Conservation (phyloP, 306 rosid genomes). For the Quercus ilex region DNA sequence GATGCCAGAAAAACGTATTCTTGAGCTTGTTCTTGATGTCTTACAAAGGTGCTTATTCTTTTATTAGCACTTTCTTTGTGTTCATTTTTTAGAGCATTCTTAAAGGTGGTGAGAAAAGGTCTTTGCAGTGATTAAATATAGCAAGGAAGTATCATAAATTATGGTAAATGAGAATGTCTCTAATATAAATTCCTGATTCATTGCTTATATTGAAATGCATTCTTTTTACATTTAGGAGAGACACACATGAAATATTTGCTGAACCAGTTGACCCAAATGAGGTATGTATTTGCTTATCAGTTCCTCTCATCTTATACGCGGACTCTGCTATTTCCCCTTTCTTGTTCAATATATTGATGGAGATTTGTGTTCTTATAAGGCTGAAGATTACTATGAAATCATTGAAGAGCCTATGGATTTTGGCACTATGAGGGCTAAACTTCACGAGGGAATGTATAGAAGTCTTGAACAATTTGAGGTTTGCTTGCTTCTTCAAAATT, state of each 20-base stretch:
- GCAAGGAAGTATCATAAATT: background rate
- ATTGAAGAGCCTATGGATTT: slow-evolving; percentile 76
- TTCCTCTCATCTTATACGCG: background rate
- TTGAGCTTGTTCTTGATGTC: slow-evolving; percentile 58
- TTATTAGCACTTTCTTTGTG: background rate
- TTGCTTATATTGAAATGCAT: slow-evolving; percentile 1
- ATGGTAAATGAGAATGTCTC: background rate
- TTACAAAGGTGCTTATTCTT: slow-evolving; percentile 50
- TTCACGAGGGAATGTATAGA: slow-evolving; percentile 63
- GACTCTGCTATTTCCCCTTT: background rate
- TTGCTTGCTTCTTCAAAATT: slow-evolving; percentile 18
- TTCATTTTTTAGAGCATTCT: background rate
- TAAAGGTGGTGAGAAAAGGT: background rate
- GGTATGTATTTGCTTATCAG: slow-evolving; percentile 28
- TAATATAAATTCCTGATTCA: background rate
- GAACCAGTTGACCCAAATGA: slow-evolving; percentile 66
- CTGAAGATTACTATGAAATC: slow-evolving; percentile 50
- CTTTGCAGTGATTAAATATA: background rate
- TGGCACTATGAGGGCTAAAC: slow-evolving; percentile 81
- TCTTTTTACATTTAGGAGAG: slow-evolving; percentile 40
- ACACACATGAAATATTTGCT: slow-evolving; percentile 64
- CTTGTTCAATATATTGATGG: slow-evolving; percentile 8
- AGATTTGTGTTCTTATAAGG: slow-evolving; percentile 32
- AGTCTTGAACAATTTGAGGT: slow-evolving; percentile 67
- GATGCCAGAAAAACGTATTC: slow-evolving; percentile 51